Conservation (phyloP, 1,139 yeast species). For the Hansenula anomala region DNA sequence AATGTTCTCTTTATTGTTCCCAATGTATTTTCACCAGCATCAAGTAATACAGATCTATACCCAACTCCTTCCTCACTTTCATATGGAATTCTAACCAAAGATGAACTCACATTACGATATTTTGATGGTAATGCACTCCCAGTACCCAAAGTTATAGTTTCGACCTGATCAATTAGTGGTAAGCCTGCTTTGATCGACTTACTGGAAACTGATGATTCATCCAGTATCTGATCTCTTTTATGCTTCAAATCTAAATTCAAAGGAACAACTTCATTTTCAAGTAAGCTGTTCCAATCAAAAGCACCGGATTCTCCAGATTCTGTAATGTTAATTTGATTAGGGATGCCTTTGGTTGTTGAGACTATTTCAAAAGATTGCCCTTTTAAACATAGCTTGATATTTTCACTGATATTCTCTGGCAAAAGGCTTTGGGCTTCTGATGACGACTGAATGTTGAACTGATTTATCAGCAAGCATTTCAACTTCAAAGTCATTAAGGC, state of each 20-base stretch:
- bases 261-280: constrained; percentile 37
- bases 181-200: background rate
- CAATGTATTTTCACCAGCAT: constrained; percentile 91
- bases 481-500: constrained; percentile 52
- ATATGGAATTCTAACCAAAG: constrained; percentile 65
- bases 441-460: constrained; percentile 47
- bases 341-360: constrained; percentile 3
- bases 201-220: constrained; percentile 9
- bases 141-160: constrained; percentile 80
- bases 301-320: background rate
- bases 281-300: constrained; percentile 22
- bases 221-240: constrained; percentile 11
- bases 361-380: constrained; percentile 17
- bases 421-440: constrained; percentile 6
- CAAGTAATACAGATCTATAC: constrained; percentile 54
- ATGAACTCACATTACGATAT: constrained; percentile 79
- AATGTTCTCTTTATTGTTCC: constrained; percentile 68
- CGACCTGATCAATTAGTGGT: constrained; percentile 44
- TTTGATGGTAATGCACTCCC: constrained; percentile 91
- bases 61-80: constrained; percentile 23
- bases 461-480: constrained; percentile 46
- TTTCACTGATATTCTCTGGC: constrained; percentile 12
- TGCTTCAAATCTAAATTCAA: constrained; percentile 17
- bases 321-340: too few relatives aligned
- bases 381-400: constrained; percentile 16